Evolutionary conservation across 2,329 filamentous ascomycete species (phyloP), one percentile per base, ranked within the genome.

Genomic region (Mycogone perniciosa): DNA sequence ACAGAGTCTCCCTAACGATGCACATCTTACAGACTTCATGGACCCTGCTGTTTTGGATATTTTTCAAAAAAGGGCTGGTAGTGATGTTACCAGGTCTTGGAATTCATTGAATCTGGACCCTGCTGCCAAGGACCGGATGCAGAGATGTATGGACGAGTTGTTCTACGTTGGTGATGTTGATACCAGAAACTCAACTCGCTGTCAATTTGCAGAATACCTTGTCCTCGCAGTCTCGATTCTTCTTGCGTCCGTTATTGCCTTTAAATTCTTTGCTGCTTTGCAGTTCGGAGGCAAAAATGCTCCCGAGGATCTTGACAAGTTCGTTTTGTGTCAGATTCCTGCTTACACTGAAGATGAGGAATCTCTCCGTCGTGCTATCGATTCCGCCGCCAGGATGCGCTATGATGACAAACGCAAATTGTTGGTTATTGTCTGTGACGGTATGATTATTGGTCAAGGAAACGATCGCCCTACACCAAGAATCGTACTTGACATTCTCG

Each of bases 341-440:
- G 93, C 90, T 1, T 99, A 99, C 64, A 99, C 93, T 1, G 93
- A 99, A 74, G 93, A 97, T 65, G 95, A 99, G 68, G 95, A 99
- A 1, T 97, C 92, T 34, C 78, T 99, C 29, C 89, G 93, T 50
- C 91, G 92, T 76, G 93, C 93, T 53, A 96, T 99, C 61, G 93
- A 99, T 67, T 99, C 93, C 0, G 88, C 89, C 53, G 91, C 93
- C 30, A 81, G 90, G 54, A 96, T 96, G 90, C 85, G 84, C 59
- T 99, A 99, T 65, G 93, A 99, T 63, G 92, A 99, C 67, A 99
- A 99, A 75, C 89, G 93, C 64, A 99, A 99, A 75, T 79, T 99
- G 9, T 76, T 99, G 29, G 83, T 96, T 58, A 79, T 99, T 55
- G 77, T 99, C 57, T 99, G 93, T 63, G 93, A 99, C 64, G 93